Percentiles rank a stretch among this genome's conserved stretches.
phyloP scores from a whole-genome alignment of 768 basidiomycete species.

The Panus rudis region DNA sequence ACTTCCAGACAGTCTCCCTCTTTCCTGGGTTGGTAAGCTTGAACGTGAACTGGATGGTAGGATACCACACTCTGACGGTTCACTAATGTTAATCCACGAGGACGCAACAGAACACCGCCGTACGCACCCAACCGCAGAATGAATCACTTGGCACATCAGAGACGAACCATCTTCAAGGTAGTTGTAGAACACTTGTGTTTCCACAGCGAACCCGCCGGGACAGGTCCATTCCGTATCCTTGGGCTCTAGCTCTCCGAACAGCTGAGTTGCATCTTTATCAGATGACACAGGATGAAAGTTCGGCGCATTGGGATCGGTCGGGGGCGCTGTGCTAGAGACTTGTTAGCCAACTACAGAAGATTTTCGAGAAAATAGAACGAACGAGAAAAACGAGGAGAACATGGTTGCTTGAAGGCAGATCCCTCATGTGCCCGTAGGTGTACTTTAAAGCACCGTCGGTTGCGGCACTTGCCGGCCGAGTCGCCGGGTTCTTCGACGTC shows the following conservation, averaged over 20 bases:
- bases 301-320: slow-evolving; percentile 58
- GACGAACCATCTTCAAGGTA: slow-evolving; percentile 73
- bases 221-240: slow-evolving; percentile 82
- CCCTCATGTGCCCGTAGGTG: too few species aligned
- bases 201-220: slow-evolving; percentile 76
- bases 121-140: slow-evolving; percentile 82
- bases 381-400: slow-evolving; percentile 79
- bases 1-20: slow-evolving; percentile 75
- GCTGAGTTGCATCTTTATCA: slow-evolving; percentile 43
- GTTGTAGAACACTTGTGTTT: slow-evolving; percentile 86
- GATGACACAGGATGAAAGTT: slow-evolving; percentile 82
- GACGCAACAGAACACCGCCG: not conserved
- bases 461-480: too few species aligned
- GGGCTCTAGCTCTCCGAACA: slow-evolving; percentile 69
- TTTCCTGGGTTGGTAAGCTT: slow-evolving; percentile 79
- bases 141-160: slow-evolving; percentile 80
- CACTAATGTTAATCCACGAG: slow-evolving; percentile 6
- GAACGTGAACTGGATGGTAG: slow-evolving; percentile 91
- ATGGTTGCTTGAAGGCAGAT: slow-evolving; percentile 41
- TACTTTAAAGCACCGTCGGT: too few species aligned
- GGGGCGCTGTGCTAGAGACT: slow-evolving; percentile 40
- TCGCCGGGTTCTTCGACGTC: too few species aligned
- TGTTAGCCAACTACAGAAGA: slow-evolving; percentile 6
- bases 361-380: slow-evolving; percentile 33
- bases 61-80: slow-evolving; percentile 73